phyloP scores from a whole-genome alignment of 2,329 filamentous ascomycete species.

The Fusarium decemcellulare region DNA sequence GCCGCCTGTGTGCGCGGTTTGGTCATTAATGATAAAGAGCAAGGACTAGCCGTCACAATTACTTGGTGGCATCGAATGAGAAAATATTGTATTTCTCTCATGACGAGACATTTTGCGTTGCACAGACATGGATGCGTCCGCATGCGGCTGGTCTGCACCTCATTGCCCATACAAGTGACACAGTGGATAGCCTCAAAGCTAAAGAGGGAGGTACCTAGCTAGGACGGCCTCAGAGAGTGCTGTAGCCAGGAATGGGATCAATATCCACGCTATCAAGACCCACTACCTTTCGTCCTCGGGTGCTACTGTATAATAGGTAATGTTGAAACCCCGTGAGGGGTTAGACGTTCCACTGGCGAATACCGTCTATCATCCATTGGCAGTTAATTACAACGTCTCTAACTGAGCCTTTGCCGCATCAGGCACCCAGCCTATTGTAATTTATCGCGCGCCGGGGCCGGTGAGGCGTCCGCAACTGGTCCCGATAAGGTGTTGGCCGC shows the following conservation, averaged over 20 bases:
- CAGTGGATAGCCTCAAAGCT: slow-evolving; percentile 6
- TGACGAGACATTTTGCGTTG: background rate
- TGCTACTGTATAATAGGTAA: too few species aligned
- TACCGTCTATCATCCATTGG: background rate
- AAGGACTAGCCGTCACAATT: too few species aligned
- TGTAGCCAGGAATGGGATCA: too few species aligned
- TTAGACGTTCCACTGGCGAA: too few species aligned
- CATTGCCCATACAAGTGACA: background rate
- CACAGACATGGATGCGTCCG: background rate
- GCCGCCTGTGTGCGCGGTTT: too few species aligned
- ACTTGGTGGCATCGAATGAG: background rate
- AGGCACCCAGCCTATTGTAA: background rate
- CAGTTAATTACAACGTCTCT: too few species aligned
- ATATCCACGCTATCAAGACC: too few species aligned
- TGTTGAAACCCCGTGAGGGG: too few species aligned
- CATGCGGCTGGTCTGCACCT: background rate
- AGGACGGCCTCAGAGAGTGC: background rate
- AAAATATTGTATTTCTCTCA: background rate
- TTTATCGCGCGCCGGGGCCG: slow-evolving; percentile 1
- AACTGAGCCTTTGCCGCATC: background rate
- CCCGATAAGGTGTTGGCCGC: slow-evolving; percentile 2
- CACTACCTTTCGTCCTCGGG: too few species aligned
- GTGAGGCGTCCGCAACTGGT: slow-evolving; percentile 11
- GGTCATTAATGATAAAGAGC: too few species aligned
- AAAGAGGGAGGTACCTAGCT: background rate